Evolutionary conservation across 768 basidiomycete genomes (phyloP), one percentile per base, ranked within the genome.

Genomic region (Kwoniella newhampshirensis): DNA sequence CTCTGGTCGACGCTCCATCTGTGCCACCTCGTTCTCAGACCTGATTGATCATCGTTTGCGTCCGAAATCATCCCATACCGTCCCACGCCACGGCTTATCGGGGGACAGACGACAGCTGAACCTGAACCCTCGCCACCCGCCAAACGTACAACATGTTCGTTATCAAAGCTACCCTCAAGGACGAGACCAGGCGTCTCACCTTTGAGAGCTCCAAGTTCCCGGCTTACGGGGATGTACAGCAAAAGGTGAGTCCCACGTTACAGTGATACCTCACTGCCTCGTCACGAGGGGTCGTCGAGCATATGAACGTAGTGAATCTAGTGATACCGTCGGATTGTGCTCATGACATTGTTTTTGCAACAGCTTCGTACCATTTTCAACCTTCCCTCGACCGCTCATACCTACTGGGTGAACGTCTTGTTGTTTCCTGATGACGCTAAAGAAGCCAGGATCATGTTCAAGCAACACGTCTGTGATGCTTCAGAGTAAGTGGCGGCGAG

Each of bases 91-190:
- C n/a, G n/a, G n/a, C n/a, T n/a, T n/a, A n/a, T n/a, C n/a, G n/a
- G n/a, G n/a, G n/a, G n/a, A n/a, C n/a, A n/a, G n/a, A n/a, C n/a
- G n/a, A n/a, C n/a, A n/a, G n/a, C n/a, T n/a, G n/a, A n/a, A n/a
- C n/a, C n/a, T n/a, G n/a, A n/a, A n/a, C n/a, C 27, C 41, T 58
- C 56, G 56, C 56, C 56, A 58, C 56, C 32, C 56, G 21, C 48
- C 23, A 36, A 26, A 43, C 15, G 35, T 4, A 13, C 42, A 51
- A 30, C 49, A 58, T 58, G 56, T 73, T 76, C 58, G 64, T 71
- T 39, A 67, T 74, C 63, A 73, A 71, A 56, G 75, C 75, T 11
- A 73, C 75, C 11, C 63, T 71, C 55, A 66, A 66, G 51, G 73
- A 74, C 46, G 70, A 71, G 58, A 76, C 73, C 23, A 40, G 72